A percentile compares a stretch with the other conserved stretches of the same genome.
phyloP scores from a whole-genome alignment of 768 basidiomycete species.

The Cystofilobasidium capitatum region DNA sequence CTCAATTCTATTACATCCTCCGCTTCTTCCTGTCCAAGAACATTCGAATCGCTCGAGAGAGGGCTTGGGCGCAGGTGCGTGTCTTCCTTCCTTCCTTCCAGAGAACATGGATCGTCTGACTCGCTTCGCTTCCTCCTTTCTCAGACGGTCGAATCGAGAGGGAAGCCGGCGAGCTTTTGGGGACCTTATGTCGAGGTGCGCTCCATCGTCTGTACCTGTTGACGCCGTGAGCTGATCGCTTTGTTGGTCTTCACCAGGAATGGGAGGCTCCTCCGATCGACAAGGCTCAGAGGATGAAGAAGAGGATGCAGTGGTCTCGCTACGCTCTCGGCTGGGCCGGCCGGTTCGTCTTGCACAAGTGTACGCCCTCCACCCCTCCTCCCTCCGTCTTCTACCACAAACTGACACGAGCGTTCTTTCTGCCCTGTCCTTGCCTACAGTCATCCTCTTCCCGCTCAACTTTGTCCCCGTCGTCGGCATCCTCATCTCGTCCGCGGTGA shows the following conservation, averaged over 20 bases:
- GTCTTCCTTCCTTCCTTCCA: no score
- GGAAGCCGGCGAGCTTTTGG: slow-evolving; percentile 78
- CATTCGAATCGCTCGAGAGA: slow-evolving; percentile 64
- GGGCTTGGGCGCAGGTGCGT: slow-evolving; percentile 43
- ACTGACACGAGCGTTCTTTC: not conserved
- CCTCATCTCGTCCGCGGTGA: slow-evolving; percentile 51
- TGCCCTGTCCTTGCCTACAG: slow-evolving; percentile 39
- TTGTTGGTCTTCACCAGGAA: slow-evolving; percentile 1
- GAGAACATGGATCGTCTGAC: no score
- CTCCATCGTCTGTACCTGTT: slow-evolving; percentile 40
- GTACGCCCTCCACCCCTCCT: slow-evolving; percentile 36
- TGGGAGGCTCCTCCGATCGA: slow-evolving; percentile 41
- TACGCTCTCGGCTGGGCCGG: slow-evolving; percentile 42
- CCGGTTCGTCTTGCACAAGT: slow-evolving; percentile 45
- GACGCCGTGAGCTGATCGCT: not conserved
- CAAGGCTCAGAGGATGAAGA: slow-evolving; percentile 10
- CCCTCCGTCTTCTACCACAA: not conserved
- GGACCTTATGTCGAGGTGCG: slow-evolving; percentile 71
- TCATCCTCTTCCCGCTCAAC: slow-evolving; percentile 52
- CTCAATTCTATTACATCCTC: slow-evolving; percentile 37
- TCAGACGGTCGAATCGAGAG: slow-evolving; percentile 71
- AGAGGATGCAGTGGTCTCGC: slow-evolving; percentile 35
- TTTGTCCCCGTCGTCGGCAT: slow-evolving; percentile 64
- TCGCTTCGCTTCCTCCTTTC: not conserved
- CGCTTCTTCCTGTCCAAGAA: slow-evolving; percentile 75